phyloP scores from a whole-genome alignment of 108 stramenopile species.

The Schizochytrium sp. region DNA sequence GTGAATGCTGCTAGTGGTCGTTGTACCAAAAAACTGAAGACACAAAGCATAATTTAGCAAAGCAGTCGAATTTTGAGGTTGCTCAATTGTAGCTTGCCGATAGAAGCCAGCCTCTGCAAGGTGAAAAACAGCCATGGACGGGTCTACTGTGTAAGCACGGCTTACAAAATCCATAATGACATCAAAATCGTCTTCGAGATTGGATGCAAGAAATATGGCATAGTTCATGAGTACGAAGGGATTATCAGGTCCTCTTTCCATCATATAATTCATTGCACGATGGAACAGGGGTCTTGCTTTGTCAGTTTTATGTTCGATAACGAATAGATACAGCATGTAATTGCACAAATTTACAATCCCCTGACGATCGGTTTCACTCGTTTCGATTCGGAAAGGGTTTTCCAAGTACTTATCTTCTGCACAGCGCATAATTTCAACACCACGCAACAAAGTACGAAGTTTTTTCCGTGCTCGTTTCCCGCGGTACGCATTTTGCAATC shows the following conservation, averaged over 20 bases:
- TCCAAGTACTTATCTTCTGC: conserved; percentile 44
- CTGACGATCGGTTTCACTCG: not conserved
- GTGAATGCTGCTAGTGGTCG: not conserved
- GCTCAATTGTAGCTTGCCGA: conserved; percentile 19
- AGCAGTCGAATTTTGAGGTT: not conserved
- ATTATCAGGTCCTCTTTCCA: conserved; percentile 44
- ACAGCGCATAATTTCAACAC: conserved; percentile 22
- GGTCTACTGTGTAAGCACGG: conserved; percentile 25
- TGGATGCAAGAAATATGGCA: conserved; percentile 47
- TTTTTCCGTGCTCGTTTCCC: not conserved
- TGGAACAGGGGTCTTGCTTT: conserved; percentile 26
- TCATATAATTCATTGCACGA: conserved; percentile 23
- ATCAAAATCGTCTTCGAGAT: conserved; percentile 19
- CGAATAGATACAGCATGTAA: conserved; percentile 5
- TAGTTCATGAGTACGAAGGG: conserved; percentile 38
- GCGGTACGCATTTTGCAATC: conserved; percentile 29
- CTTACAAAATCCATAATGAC: conserved; percentile 56
- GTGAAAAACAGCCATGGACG: conserved; percentile 3
- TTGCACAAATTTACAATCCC: conserved; percentile 56
- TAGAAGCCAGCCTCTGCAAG: conserved; percentile 48
- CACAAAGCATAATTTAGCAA: conserved; percentile 49
- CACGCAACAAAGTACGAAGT: not conserved
- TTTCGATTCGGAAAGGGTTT: conserved; percentile 46
- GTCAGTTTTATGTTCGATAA: conserved; percentile 40
- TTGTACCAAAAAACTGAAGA: conserved; percentile 49